Conservation (phyloP, 768 basidiomycete species). For the Russula sp. region DNA sequence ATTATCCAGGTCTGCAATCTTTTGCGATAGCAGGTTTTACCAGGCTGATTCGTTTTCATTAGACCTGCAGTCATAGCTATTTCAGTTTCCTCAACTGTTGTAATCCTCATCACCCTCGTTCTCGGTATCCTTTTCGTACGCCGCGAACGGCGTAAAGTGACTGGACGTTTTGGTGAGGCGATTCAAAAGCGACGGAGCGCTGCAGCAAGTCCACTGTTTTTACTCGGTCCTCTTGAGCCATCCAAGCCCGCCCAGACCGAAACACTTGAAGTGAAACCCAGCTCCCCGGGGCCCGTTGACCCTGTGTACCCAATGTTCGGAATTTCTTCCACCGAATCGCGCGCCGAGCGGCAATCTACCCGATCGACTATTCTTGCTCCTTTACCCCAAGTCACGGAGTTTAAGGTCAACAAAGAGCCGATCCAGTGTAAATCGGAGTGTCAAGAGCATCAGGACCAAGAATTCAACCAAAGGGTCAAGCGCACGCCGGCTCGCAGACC, state of each 20-base stretch:
- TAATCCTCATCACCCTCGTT: conserved; percentile 8
- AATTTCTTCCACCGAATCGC: neutral
- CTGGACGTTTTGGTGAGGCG: neutral
- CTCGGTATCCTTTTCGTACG: conserved; percentile 13
- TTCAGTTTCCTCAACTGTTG: neutral
- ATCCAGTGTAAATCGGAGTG: conserved; percentile 2
- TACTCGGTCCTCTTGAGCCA: neutral
- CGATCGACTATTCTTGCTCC: conserved; percentile 21
- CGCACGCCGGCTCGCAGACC: conserved; percentile 12
- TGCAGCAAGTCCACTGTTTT: neutral
- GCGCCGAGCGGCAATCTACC: neutral
- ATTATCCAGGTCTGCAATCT: conserved; percentile 10
- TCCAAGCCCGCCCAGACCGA: neutral
- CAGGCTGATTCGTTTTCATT: neutral
- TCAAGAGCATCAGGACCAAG: conserved; percentile 5
- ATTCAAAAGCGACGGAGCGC: neutral
- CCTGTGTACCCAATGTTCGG: conserved; percentile 17
- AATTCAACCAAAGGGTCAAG: neutral
- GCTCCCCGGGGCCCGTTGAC: conserved; percentile 5
- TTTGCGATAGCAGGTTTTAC: neutral
- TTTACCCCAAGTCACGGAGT: neutral
- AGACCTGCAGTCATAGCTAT: conserved; percentile 22
- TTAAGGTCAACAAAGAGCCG: neutral
- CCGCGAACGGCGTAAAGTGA: conserved; percentile 15
- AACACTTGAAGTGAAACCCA: neutral